These are phyloP conservation scores for Ogataea henricii DNA, from an alignment of 805 yeast species.

Conservation along the genomic window DNA sequence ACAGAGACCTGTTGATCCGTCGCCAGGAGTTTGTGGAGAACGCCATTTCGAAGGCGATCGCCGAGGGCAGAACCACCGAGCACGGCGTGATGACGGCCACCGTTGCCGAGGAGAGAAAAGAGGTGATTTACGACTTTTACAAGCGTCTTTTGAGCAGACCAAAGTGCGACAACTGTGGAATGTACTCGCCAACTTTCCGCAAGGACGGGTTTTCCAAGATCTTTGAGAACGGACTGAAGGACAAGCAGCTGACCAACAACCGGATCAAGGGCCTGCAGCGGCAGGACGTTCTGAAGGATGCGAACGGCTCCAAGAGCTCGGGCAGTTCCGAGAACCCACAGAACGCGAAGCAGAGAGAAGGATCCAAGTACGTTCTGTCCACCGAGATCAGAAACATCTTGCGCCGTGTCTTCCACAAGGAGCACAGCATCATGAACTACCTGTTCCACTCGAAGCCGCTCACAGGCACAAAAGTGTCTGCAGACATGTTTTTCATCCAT, in stretches of 20 bases:
- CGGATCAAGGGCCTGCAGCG: conserved; percentile 77
- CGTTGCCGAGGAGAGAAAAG: conserved; percentile 84
- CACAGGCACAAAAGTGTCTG: conserved; percentile 45
- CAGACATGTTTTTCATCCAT: conserved; percentile 89
- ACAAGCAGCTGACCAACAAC: conserved; percentile 79
- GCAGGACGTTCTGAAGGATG: conserved; percentile 62
- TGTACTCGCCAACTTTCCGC: conserved; percentile 92
- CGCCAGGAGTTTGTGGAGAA: conserved; percentile 71
- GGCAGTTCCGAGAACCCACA: conserved; percentile 33
- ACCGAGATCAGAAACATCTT: conserved; percentile 84
- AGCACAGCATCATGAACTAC: conserved; percentile 64
- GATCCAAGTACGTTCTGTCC: conserved; percentile 83
- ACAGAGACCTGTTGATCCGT: conserved; percentile 49
- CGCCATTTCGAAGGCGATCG: conserved; percentile 71
- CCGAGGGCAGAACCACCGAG: conserved; percentile 69
- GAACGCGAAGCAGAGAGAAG: conserved; percentile 59
- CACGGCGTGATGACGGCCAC: conserved; percentile 80
- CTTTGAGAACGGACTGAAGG: conserved; percentile 83
- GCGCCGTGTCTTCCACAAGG: conserved; percentile 72
- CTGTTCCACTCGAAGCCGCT: conserved; percentile 83
- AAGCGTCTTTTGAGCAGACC: conserved; percentile 71
- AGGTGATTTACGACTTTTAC: conserved; percentile 69
- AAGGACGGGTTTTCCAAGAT: conserved; percentile 93
- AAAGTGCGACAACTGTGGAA: conserved; percentile 93
- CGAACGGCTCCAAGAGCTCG: conserved; percentile 25